Conservation (phyloP, 495 filamentous ascomycete species). For the Aspergillus leporis region DNA sequence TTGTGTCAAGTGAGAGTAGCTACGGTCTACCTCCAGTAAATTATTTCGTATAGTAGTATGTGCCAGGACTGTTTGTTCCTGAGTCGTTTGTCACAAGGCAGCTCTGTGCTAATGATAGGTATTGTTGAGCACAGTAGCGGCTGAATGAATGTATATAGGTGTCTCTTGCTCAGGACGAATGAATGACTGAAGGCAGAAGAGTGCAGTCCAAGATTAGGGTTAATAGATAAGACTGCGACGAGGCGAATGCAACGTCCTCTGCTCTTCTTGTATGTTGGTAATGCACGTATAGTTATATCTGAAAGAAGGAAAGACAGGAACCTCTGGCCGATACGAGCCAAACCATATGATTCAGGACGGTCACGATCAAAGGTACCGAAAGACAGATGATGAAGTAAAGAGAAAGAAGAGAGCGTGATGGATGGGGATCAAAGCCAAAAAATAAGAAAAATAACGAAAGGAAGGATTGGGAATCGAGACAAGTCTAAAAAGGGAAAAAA, state of each 20-base stretch:
- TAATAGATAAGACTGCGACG: not conserved
- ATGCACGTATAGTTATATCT: constrained; percentile 12
- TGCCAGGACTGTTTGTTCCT: not conserved
- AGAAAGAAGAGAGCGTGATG: constrained; percentile 26
- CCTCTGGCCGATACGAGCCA: constrained; percentile 24
- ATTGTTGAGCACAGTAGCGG: constrained; percentile 1
- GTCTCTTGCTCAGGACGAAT: constrained; percentile 19
- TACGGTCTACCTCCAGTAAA: constrained; percentile 14
- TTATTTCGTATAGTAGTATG: constrained; percentile 23
- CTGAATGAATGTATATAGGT: constrained; percentile 30
- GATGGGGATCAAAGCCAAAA: constrained; percentile 27
- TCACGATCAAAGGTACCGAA: constrained; percentile 19
- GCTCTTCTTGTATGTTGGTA: not conserved
- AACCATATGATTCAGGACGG: constrained; percentile 17
- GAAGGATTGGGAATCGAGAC: constrained; percentile 24
- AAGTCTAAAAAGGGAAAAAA: constrained; percentile 33
- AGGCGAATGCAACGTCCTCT: constrained; percentile 5
- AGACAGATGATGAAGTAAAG: constrained; percentile 27
- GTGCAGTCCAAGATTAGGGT: not conserved
- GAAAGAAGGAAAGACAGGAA: constrained; percentile 38
- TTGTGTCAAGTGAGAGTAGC: constrained; percentile 11
- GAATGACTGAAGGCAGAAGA: constrained; percentile 23
- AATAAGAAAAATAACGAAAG: constrained; percentile 22
- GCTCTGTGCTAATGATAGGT: constrained; percentile 4
- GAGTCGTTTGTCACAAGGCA: not conserved